Base-by-base conservation (phyloP, 1,139 yeast genomes). In the Debaryomyces fabryi region DNA sequence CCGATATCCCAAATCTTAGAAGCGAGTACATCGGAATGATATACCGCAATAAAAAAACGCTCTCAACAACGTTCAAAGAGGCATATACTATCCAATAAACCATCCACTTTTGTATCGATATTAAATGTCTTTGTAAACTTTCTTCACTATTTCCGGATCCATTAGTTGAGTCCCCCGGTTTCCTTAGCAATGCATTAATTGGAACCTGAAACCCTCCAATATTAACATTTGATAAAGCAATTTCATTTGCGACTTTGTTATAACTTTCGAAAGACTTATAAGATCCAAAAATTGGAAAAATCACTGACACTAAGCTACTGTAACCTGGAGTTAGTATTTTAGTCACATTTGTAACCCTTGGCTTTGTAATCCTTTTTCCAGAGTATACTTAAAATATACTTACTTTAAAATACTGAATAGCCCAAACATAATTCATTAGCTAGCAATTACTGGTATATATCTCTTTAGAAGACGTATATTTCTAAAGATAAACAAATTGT, bases 21-120 rank as follows among this genome's bases (percentile, higher is more conserved):
- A 81, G 51, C 2, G 75, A 60, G 56, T 74, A 79, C 42, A 83
- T 75, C 1, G 89, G 89, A 20, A 82, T 43, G 23, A 74, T 52
- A 38, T 65, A 57, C 18, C 71, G 49, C 27, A 78, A 61, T 33
- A 69, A 59, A 24, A 74, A 58, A 24, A 72, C 46, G 47, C 63
- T 54, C 54, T 71, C 81, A 13, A 62, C 56, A 18, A 63, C 58
- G n/a, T 63, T 65, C 30, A 72, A 58, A 6, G 71, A 52, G 1
- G 79, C 71, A 42, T 69, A 63, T 1, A 81, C 76, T 15, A 81
- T 65, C 89, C 89, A 84, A 58, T 82, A 84, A 16, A 79, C 69
- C 30, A 80, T 63, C 83, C 86, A 81, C 58, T 83, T 81, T 47
- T 81, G 81, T 37, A 80, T 62, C 12, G 73, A 62, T 20, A 78